A percentile compares a stretch with the other conserved stretches of the same genome.
These are phyloP conservation scores for Arabidopsis arenosa DNA, from an alignment of 345 rosid genomes.

Conservation along the genomic window DNA sequence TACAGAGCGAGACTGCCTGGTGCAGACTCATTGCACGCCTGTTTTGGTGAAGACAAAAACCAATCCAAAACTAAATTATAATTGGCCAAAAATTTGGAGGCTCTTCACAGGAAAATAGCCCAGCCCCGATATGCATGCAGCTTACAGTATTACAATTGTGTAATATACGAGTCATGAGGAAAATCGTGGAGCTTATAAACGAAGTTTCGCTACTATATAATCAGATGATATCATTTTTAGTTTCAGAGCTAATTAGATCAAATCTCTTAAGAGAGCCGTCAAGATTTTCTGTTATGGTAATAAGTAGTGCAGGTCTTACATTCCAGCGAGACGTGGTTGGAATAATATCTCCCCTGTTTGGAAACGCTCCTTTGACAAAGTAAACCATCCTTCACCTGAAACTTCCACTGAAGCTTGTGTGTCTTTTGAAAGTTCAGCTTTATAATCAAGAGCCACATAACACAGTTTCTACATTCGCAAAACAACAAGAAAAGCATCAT, in stretches of 20 bases:
- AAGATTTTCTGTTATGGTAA: background rate
- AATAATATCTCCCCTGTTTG: constrained; percentile 93
- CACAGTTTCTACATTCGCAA: constrained; percentile 68
- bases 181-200: constrained; percentile 1
- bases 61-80: background rate
- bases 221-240: constrained; percentile 15
- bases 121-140: constrained; percentile 17
- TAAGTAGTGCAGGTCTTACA: constrained; percentile 57
- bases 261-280: background rate
- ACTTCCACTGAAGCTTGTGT: constrained; percentile 69
- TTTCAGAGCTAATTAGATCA: constrained; percentile 1
- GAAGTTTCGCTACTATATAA: background rate
- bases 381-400: constrained; percentile 75
- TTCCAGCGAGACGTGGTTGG: constrained; percentile 84
- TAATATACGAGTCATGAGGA: background rate
- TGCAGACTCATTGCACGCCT: constrained; percentile 87
- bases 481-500: constrained; percentile 34
- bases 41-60: constrained; percentile 20
- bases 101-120: constrained; percentile 17
- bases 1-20: constrained; percentile 90
- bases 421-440: constrained; percentile 65
- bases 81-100: constrained; percentile 7
- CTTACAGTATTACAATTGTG: background rate
- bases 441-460: constrained; percentile 87
- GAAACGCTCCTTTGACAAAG: constrained; percentile 85